A percentile compares a stretch with the other conserved stretches of the same genome.
phyloP scores from a whole-genome alignment of 345 rosid genomes.

The Eucalyptus leucophloia region DNA sequence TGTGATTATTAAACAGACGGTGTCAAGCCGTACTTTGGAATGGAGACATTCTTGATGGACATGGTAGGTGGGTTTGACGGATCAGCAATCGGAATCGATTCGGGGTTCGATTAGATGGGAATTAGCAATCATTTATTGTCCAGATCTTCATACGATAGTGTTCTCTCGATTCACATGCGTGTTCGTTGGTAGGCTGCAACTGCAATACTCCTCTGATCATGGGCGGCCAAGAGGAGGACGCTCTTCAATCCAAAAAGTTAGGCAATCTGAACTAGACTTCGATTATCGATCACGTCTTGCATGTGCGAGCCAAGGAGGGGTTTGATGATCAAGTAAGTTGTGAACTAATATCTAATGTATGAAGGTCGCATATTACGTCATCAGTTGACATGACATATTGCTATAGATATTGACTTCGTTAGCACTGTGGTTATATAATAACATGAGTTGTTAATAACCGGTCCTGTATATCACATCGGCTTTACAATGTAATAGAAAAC shows the following conservation, averaged over 20 bases:
- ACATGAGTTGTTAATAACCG: not conserved
- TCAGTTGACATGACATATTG: not conserved
- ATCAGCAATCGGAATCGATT: not conserved
- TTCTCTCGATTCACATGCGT: not conserved
- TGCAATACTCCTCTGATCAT: not conserved
- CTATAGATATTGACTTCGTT: not conserved
- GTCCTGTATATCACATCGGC: not conserved
- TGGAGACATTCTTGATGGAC: not conserved
- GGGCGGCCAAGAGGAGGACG: not conserved
- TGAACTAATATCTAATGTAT: not conserved
- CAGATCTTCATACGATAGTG: not conserved
- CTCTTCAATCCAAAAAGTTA: not conserved
- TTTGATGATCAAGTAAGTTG: not conserved
- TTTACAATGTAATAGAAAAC: not conserved
- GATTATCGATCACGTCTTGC: not conserved
- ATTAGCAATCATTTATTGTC: not conserved
- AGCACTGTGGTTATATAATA: not conserved
- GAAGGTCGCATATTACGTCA: not conserved
- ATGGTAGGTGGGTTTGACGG: not conserved
- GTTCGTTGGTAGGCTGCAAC: not conserved
- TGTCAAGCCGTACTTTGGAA: not conserved
- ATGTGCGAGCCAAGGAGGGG: not conserved
- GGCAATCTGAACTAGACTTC: not conserved
- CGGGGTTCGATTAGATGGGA: not conserved
- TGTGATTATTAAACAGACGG: not conserved